Evolutionary conservation across 768 basidiomycete species (phyloP), one percentile per base, ranked within the genome.

Genomic region (Lyophyllum decastes): DNA sequence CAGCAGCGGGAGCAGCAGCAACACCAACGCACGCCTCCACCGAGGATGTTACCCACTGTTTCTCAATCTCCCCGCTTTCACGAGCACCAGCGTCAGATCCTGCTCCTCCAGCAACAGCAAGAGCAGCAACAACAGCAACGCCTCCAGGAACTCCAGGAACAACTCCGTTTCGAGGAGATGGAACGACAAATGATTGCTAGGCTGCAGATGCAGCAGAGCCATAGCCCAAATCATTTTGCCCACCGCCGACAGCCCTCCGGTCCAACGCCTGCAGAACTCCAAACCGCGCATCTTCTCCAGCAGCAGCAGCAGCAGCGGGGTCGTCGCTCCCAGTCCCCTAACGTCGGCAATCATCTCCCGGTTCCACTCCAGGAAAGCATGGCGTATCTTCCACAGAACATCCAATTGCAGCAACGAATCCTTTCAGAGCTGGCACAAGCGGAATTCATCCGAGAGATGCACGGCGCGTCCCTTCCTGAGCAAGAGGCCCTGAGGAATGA

Each of bases 51-150:
- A 26, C 85, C 88, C 5, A 60, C 61, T 21, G 81, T 83, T 21
- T 85, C 88, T 3, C 89, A 90, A 63, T 90, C 90, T 2, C 89
- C 89, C n/a, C 83, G 89, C 19, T 89, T 91, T 70, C 82, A 88
- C 56, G 88, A 90, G 57, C 86, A 89, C 66, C 80, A 90, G 57
- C 85, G 89, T 46, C 90, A 90, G 66, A 80, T 86, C 51, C 68
- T 88, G 56, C 76, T 86, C 41, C 73, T 87, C 19, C 89, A 89
- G 64, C 85, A 88, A 58, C 85, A 90, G 62, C 84, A 88, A 62
- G 82, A 86, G 57, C 77, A 79, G 61, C 83, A 80, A 61, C 82
- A 83, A 61, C 84, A 86, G 61, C 76, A 83, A 61, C 82, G 83
- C 44, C 74, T 85, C 14, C 74, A 84, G 38, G 84, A 88, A 61